Percentiles rank a stretch among this genome's conserved stretches.
Evolutionary conservation across 2,329 filamentous ascomycete genomes (phyloP).

Genomic region (Pestalotiopsis sp.): DNA sequence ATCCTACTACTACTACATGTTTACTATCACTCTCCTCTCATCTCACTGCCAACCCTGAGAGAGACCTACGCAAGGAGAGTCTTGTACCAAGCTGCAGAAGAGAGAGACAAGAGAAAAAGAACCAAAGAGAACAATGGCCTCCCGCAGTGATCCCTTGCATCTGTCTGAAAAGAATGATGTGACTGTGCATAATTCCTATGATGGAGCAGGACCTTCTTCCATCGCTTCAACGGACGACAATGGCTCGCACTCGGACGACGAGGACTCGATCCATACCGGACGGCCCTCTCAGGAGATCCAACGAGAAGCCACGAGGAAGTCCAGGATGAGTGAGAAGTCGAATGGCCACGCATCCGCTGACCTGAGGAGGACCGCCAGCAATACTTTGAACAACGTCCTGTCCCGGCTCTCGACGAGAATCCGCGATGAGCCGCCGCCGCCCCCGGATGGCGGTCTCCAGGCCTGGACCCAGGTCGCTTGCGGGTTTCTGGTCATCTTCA

Average conservation of each 20-base stretch:
- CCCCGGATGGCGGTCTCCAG: slow-evolving; percentile 31
- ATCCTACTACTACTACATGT: background rate
- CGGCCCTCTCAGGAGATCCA: background rate
- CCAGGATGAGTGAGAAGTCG: slow-evolving; percentile 5
- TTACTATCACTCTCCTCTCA: background rate
- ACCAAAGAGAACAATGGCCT: background rate
- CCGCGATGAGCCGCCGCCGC: slow-evolving; percentile 31
- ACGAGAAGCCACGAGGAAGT: background rate
- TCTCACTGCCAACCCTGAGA: background rate
- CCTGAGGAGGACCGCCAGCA: slow-evolving; percentile 26
- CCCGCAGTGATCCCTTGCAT: slow-evolving; percentile 2
- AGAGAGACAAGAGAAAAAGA: background rate
- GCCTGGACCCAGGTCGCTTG: slow-evolving; percentile 39
- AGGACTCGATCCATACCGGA: background rate
- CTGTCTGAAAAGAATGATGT: slow-evolving; percentile 7
- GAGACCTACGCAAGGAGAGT: background rate
- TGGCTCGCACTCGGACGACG: background rate
- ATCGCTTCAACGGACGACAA: background rate
- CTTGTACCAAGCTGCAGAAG: background rate
- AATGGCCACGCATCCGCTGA: background rate
- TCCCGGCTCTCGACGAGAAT: slow-evolving; percentile 31
- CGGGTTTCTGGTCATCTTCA: slow-evolving; percentile 43
- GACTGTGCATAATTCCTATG: slow-evolving; percentile 1
- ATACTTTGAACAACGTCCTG: slow-evolving; percentile 28
- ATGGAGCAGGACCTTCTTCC: background rate